Percentiles rank a stretch among this genome's conserved stretches.
Evolutionary conservation across 345 rosid species (phyloP).

Genomic region (Cochlearia excelsa): DNA sequence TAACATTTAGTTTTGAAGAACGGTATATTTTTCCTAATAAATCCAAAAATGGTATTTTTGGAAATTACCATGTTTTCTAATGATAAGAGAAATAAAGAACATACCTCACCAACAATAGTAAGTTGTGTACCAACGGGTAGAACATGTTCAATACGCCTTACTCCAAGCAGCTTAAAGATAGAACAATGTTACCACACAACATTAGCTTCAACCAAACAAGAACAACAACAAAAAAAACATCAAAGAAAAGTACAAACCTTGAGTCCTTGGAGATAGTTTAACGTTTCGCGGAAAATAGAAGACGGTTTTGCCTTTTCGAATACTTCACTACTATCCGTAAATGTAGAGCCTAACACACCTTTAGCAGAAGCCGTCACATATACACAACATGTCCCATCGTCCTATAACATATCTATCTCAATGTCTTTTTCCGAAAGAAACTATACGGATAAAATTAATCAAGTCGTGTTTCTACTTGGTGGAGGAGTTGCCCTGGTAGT

Average conservation of each 20-base stretch:
- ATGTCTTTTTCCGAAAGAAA: too few relatives aligned
- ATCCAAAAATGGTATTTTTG: too few relatives aligned
- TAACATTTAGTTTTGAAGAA: too few relatives aligned
- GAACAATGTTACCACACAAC: slow-evolving; percentile 6
- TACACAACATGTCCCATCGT: slow-evolving; percentile 71
- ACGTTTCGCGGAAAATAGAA: slow-evolving; percentile 64
- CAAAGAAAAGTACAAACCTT: slow-evolving; percentile 49
- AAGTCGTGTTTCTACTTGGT: background rate
- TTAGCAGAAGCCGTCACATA: slow-evolving; percentile 59
- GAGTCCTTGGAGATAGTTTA: slow-evolving; percentile 76
- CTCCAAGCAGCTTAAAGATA: slow-evolving; percentile 75
- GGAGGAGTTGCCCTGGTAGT: background rate
- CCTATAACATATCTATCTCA: slow-evolving; percentile 38
- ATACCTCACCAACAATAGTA: slow-evolving; percentile 91
- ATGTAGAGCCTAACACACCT: slow-evolving; percentile 60
- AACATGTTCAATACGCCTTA: slow-evolving; percentile 68
- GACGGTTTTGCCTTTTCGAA: slow-evolving; percentile 65
- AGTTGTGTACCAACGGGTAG: slow-evolving; percentile 79
- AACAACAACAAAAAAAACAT: background rate
- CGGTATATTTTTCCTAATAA: too few relatives aligned
- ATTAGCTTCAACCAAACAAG: background rate
- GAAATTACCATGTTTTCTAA: too few relatives aligned
- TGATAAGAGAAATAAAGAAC: background rate
- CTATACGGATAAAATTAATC: too few relatives aligned
- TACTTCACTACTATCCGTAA: slow-evolving; percentile 71